Conservation (phyloP, 1,284 basidiomycete genomes). For the Puccinia brachypodii region DNA sequence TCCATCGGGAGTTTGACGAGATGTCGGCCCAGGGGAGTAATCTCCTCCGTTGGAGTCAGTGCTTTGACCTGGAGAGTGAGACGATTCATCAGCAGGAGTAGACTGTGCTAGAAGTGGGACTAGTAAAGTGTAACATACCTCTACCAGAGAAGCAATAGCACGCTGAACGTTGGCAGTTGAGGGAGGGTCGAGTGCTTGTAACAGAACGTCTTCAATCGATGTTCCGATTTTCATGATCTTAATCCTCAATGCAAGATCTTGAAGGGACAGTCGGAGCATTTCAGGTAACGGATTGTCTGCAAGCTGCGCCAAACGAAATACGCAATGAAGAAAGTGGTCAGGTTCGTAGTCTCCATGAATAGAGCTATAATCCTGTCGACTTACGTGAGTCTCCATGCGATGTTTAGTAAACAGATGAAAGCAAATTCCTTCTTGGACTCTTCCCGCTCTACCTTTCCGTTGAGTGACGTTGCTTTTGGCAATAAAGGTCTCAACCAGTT, state of each 20-base stretch:
- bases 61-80: slow-evolving; percentile 63
- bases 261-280: slow-evolving; percentile 90
- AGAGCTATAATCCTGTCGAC: neutral
- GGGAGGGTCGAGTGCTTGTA: slow-evolving; percentile 86
- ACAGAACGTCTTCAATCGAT: slow-evolving; percentile 86
- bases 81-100: neutral
- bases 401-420: slow-evolving; percentile 80
- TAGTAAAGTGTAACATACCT: slow-evolving; percentile 60
- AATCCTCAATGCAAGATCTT: slow-evolving; percentile 89
- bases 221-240: slow-evolving; percentile 94
- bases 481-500: slow-evolving; percentile 87
- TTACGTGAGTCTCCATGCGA: slow-evolving; percentile 67
- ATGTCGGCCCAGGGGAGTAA: slow-evolving; percentile 89
- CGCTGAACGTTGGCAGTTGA: slow-evolving; percentile 82
- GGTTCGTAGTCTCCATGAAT: neutral
- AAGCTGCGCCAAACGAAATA: slow-evolving; percentile 63
- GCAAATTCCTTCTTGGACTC: slow-evolving; percentile 58
- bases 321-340: slow-evolving; percentile 50
- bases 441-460: slow-evolving; percentile 66
- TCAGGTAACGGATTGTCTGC: slow-evolving; percentile 90
- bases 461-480: slow-evolving; percentile 92
- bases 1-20: slow-evolving; percentile 86
- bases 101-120: neutral
- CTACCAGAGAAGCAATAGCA: slow-evolving; percentile 84
- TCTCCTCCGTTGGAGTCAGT: slow-evolving; percentile 80